phyloP scores from a whole-genome alignment of 2,329 filamentous ascomycete species.

The Clonostachys solani region DNA sequence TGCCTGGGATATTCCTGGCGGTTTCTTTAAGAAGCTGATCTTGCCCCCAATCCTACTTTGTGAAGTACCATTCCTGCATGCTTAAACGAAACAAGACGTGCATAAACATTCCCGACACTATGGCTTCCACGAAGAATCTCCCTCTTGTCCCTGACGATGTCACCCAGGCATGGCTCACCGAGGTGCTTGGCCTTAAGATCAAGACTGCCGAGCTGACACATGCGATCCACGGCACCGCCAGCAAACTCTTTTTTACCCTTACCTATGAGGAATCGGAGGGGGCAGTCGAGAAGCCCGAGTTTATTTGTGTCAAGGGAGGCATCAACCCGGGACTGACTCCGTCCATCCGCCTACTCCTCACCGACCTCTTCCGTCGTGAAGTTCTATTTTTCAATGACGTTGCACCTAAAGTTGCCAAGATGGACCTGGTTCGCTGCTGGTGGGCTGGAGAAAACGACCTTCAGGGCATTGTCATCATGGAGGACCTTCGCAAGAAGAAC shows the following conservation, averaged over 20 bases:
- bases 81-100: too few relatives aligned
- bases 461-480: slow-evolving; percentile 32
- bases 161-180: not conserved
- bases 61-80: too few relatives aligned
- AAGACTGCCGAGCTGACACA: not conserved
- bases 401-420: slow-evolving; percentile 24
- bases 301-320: slow-evolving; percentile 29
- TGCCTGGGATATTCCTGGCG: too few relatives aligned
- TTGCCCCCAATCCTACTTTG: too few relatives aligned
- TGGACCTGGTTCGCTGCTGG: slow-evolving; percentile 18
- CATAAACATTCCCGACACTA: too few relatives aligned
- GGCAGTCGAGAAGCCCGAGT: not conserved
- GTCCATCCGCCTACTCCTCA: slow-evolving; percentile 15
- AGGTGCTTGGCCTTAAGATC: not conserved
- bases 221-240: slow-evolving; percentile 13
- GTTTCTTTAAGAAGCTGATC: too few relatives aligned
- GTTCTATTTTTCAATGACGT: slow-evolving; percentile 28
- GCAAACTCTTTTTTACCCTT: slow-evolving; percentile 19
- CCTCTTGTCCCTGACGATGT: not conserved
- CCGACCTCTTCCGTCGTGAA: slow-evolving; percentile 23
- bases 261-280: slow-evolving; percentile 14
- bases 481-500: slow-evolving; percentile 20
- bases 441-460: slow-evolving; percentile 10
- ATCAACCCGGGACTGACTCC: slow-evolving; percentile 23
- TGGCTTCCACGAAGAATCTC: not conserved